Evolutionary conservation across 116 monocot species (phyloP), one percentile per base, ranked within the genome.

Genomic region (Posidonia oceanica): DNA sequence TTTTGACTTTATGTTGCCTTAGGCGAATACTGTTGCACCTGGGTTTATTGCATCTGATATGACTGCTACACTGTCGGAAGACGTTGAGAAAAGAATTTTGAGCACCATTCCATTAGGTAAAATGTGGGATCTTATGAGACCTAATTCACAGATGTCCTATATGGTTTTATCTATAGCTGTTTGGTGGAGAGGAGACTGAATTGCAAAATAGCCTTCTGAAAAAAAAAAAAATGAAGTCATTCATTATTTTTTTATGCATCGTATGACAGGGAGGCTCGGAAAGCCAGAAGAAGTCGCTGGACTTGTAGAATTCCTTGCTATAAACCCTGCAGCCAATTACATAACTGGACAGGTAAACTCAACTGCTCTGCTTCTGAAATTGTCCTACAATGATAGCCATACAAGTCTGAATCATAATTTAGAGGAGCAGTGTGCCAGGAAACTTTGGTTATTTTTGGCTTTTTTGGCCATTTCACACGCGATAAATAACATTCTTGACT

Each of bases 21-120:
- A 93, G 93, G 93, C 87, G 18, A 93, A 93, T 87, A 89, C 93
- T 69, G 69, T 93, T 65, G 93, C 93, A 57, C 93, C 93, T 79
- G 93, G 93, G 37, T 93, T 93, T 66, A 93, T 93, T 80, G 82
- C 87, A 55, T 89, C 93, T 77, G 93, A 93, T 70, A 89, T 93
- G 93, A 93, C 93, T 64, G 70, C 84, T 36, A 87, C 80, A 52
- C 84, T 93, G 66, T 79, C 86, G 72, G 89, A 82, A 36, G 87
- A 93, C 18, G 67, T 93, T 66, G 93, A 93, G 77, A 88, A 84
- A 75, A 93, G 89, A 74, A 80, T 87, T 16, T 72, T 93, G 72
- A 66, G 66, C 20, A 73, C 63, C 23, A 89, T 93, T 41, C 89
- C 93, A 13, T 78, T 93, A 68, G 87, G 93, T 89, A 79, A 75